Evolutionary conservation across 2,329 filamentous ascomycete species (phyloP), one percentile per base, ranked within the genome.

Genomic region (Tolypocladium ovalisporum): DNA sequence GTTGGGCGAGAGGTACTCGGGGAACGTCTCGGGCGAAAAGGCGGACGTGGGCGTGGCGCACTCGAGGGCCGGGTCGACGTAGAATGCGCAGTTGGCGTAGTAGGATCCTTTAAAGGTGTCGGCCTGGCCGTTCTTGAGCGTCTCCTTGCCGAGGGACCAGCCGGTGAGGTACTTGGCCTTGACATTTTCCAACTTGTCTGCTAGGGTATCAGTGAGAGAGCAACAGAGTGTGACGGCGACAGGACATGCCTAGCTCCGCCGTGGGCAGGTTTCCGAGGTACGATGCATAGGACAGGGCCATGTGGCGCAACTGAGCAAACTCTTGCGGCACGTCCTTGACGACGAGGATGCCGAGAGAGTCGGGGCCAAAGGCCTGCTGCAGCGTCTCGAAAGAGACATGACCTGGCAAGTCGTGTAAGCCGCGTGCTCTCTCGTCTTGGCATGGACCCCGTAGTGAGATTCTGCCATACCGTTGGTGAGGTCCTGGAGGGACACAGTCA

Each of bases 301-400:
- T 81, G 59, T 82, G 82, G 60, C 94, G 83, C 49, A 97, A 75
- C n/a, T 80, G 73, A 17, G 80, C 72, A 65, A 96, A 99, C 55
- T 83, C 77, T 7, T 79, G 61, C 0, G 91, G 89, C 0, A 97
- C 82, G 68, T 91, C 89, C 68, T 88, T 90, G 53, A 99, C 92
- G n/a, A 97, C 77, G 57, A 99, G 86, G 55, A 99, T 96, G 0
- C 94, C 94, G 15, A 97, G 78, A 2, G 91, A 96, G 32, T 89
- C 84, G 1, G 92, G 90, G 0, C 94, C 94, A 69, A 99, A 97
- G 0, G 94, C 94, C 64, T 87, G 73, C 65, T 89, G 82, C 13
- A 94, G 79, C 0, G 82, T 81, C 57, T 83, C 79, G 55, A 90
- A 87, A 0, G 87, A 79, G 52, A 93, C 78, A 58, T 79, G 81